Percentiles rank a stretch among this genome's conserved stretches.
Conservation (phyloP, 1,284 basidiomycete genomes). For the Apiotrichum sp. region DNA sequence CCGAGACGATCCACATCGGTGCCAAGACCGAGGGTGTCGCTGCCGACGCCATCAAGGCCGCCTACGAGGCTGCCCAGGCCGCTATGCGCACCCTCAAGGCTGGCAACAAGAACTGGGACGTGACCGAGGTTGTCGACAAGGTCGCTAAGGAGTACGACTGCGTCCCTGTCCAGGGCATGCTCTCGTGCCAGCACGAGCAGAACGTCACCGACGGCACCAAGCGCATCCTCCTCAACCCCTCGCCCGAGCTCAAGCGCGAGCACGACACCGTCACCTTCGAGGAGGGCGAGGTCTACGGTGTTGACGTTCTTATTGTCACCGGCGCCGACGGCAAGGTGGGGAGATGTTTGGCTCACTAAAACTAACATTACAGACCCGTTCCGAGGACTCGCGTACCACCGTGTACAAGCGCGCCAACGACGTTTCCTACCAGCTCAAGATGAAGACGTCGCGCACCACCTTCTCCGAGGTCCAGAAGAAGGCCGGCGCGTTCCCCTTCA, state of each 20-base stretch:
- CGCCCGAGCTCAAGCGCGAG: slow-evolving; percentile 72
- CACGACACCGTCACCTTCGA: slow-evolving; percentile 78
- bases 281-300: slow-evolving; percentile 92
- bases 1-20: slow-evolving; percentile 85
- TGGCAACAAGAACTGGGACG: slow-evolving; percentile 89
- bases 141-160: slow-evolving; percentile 68
- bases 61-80: slow-evolving; percentile 84
- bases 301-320: slow-evolving; percentile 87
- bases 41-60: slow-evolving; percentile 89
- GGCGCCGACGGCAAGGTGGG: slow-evolving; percentile 78
- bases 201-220: slow-evolving; percentile 97
- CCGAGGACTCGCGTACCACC: slow-evolving; percentile 82
- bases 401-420: slow-evolving; percentile 85
- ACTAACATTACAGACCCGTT: slow-evolving; percentile 45
- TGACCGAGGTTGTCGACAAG: slow-evolving; percentile 79
- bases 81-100: slow-evolving; percentile 81
- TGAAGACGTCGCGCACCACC: slow-evolving; percentile 90
- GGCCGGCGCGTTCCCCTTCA: slow-evolving; percentile 96
- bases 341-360: slow-evolving; percentile 6
- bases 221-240: slow-evolving; percentile 84
- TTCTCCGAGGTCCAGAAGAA: slow-evolving; percentile 98
- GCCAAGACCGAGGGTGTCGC: slow-evolving; percentile 71
- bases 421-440: slow-evolving; percentile 92
- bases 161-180: slow-evolving; percentile 80
- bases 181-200: slow-evolving; percentile 61